phyloP scores from a whole-genome alignment of 2,329 filamentous ascomycete species.

The Ceratocystis smalleyi region DNA sequence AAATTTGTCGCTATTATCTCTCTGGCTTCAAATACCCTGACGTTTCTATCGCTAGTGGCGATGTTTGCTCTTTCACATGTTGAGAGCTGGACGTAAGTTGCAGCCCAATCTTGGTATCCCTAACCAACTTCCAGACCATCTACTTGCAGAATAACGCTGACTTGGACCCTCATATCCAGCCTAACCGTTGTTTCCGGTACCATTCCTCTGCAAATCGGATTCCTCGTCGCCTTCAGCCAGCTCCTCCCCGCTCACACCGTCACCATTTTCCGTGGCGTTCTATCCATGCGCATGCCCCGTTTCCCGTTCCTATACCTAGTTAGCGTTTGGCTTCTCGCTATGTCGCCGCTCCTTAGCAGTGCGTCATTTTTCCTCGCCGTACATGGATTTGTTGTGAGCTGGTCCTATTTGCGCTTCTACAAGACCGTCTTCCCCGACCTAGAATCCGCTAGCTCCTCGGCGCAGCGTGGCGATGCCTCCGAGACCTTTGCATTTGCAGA shows the following conservation, averaged over 20 bases:
- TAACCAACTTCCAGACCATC: constrained; percentile 16
- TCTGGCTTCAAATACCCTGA: constrained; percentile 64
- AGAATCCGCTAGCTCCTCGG: constrained; percentile 38
- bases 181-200: constrained; percentile 75
- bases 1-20: constrained; percentile 72
- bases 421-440: constrained; percentile 59
- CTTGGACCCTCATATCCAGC: constrained; percentile 29
- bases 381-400: constrained; percentile 72
- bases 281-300: constrained; percentile 71
- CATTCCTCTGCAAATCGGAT: constrained; percentile 76
- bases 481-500: constrained; percentile 93
- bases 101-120: background rate
- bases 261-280: constrained; percentile 71
- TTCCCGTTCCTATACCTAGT: constrained; percentile 59
- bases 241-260: constrained; percentile 95
- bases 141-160: too few relatives aligned
- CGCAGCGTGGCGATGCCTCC: constrained; percentile 75
- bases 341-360: constrained; percentile 45
- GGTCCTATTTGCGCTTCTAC: constrained; percentile 94
- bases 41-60: constrained; percentile 57
- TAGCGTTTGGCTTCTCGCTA: constrained; percentile 49
- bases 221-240: constrained; percentile 94
- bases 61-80: constrained; percentile 55
- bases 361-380: constrained; percentile 66
- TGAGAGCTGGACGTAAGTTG: constrained; percentile 51